Conservation (phyloP, 768 basidiomycete genomes). For the Calocera viscosa region DNA sequence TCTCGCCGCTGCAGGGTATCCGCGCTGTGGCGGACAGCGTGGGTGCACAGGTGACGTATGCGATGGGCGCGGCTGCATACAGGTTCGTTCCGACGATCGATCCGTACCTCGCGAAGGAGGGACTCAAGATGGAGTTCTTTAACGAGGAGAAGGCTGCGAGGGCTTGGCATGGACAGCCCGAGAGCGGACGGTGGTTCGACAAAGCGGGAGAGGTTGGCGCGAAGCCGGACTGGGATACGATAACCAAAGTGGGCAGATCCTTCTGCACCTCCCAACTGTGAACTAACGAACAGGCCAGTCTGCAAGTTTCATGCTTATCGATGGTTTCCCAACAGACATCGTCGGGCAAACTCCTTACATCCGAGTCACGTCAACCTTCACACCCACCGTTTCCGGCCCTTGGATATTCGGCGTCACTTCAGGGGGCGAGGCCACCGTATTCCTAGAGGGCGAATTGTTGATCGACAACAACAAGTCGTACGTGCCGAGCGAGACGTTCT, state of each 20-base stretch:
- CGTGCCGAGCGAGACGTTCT: slow-evolving; percentile 17
- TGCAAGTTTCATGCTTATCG: slow-evolving; percentile 9
- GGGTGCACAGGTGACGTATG: slow-evolving; percentile 11
- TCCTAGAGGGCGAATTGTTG: slow-evolving; percentile 32
- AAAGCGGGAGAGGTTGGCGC: neutral
- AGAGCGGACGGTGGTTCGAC: neutral
- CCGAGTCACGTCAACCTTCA: slow-evolving; percentile 35
- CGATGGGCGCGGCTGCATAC: slow-evolving; percentile 15
- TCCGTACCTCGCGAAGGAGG: slow-evolving; percentile 9
- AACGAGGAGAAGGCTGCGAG: neutral
- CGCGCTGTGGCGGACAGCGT: slow-evolving; percentile 21
- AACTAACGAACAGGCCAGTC: neutral
- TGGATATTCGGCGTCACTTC: slow-evolving; percentile 39
- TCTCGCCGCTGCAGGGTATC: slow-evolving; percentile 27
- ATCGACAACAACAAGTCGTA: slow-evolving; percentile 22
- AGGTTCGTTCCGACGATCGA: slow-evolving; percentile 17
- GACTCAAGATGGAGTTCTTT: slow-evolving; percentile 16
- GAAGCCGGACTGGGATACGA: neutral
- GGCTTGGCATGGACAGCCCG: neutral
- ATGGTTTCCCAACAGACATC: slow-evolving; percentile 15
- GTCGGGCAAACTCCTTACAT: neutral
- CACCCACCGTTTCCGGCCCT: slow-evolving; percentile 31
- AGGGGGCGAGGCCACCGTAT: slow-evolving; percentile 39
- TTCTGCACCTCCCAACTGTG: neutral
- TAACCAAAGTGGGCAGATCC: neutral